A percentile compares a stretch with the other conserved stretches of the same genome.
phyloP scores from a whole-genome alignment of 83 land plant species.

The Diphasiastrum complanatum region DNA sequence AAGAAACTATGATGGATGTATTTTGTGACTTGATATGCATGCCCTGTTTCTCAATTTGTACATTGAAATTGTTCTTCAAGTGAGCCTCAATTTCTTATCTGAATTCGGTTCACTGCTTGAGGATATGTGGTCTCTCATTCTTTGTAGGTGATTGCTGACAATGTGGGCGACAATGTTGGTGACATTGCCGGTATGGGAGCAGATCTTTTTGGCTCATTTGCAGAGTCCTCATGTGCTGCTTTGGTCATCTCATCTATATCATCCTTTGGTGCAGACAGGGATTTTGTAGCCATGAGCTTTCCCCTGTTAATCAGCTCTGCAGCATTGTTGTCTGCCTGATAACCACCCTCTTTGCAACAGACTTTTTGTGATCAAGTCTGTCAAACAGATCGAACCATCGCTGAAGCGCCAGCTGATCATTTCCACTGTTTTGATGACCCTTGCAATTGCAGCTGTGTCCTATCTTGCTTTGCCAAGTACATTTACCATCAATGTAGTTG shows the following conservation, averaged over 20 bases:
- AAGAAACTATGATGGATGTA: not conserved
- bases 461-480: constrained; percentile 48
- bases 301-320: constrained; percentile 62
- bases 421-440: constrained; percentile 66
- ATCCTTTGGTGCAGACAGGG: constrained; percentile 62
- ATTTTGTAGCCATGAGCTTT: constrained; percentile 66
- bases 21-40: not conserved
- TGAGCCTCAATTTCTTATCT: not conserved
- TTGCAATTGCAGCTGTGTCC: constrained; percentile 51
- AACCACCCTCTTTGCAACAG: constrained; percentile 77
- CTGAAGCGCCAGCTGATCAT: constrained; percentile 70
- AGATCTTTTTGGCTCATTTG: constrained; percentile 81
- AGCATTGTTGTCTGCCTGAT: constrained; percentile 61
- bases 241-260: constrained; percentile 77
- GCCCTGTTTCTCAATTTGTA: not conserved
- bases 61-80: constrained; percentile 1
- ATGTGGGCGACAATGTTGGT: constrained; percentile 85
- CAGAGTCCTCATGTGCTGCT: constrained; percentile 75
- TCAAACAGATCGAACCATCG: constrained; percentile 71
- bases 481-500: constrained; percentile 73
- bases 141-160: constrained; percentile 73
- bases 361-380: constrained; percentile 63
- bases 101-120: not conserved
- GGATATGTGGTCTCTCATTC: not conserved
- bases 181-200: constrained; percentile 94